Evolutionary conservation across 306 rosid genomes (phyloP).

Genomic region (Potentilla sterilis): DNA sequence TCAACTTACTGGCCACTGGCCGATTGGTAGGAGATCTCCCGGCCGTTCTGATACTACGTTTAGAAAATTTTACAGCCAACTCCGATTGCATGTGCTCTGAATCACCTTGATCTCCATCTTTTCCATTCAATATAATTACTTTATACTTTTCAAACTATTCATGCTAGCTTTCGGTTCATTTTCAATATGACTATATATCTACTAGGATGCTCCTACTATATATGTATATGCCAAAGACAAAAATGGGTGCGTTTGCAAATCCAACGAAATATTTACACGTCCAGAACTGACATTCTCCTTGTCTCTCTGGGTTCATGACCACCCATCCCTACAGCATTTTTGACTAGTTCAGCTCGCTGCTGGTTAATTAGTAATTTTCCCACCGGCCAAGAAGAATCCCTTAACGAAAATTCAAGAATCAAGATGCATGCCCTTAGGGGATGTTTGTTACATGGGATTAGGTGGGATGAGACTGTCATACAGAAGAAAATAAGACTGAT

Average conservation of each 20-base stretch:
- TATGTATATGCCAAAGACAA: no score
- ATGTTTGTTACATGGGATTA: no score
- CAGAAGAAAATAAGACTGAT: no score
- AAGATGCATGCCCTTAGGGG: not conserved
- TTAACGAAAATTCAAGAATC: not conserved
- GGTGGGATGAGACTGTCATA: no score
- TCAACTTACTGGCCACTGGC: not conserved
- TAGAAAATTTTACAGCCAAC: conserved; percentile 4
- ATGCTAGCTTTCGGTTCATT: conserved; percentile 12
- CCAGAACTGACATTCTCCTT: no score
- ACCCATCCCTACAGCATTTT: no score
- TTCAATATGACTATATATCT: not conserved
- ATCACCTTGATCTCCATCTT: not conserved
- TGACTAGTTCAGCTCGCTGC: no score
- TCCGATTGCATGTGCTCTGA: not conserved
- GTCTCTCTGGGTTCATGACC: no score
- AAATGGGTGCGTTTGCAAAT: no score
- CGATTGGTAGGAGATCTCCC: not conserved
- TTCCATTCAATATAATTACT: not conserved
- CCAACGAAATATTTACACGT: no score
- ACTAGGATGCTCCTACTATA: no score
- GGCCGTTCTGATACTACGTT: not conserved
- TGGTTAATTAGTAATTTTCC: no score
- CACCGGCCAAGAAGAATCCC: not conserved
- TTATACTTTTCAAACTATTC: not conserved